Evolutionary conservation across 192 early-diverging fungal genomes (phyloP).

Genomic region (Umbelopsis sp.): DNA sequence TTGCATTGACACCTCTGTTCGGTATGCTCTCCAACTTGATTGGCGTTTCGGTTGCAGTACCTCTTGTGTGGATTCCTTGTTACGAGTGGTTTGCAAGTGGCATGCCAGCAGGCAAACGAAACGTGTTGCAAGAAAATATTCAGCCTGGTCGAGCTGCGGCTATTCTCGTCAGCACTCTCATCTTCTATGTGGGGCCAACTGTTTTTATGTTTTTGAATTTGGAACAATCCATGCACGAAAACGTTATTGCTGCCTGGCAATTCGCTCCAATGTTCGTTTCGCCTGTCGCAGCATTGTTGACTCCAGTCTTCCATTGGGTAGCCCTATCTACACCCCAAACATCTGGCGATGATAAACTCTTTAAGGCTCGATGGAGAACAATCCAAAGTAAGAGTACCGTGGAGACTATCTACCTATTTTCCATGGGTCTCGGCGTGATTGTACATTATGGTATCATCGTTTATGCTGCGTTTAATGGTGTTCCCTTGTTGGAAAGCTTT

Average conservation of each 20-base stretch:
- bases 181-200: neutral
- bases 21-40: slow-evolving; percentile 11
- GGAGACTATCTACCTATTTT: neutral
- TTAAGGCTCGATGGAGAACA: slow-evolving; percentile 6
- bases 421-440: neutral
- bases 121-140: neutral
- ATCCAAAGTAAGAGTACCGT: slow-evolving; percentile 10
- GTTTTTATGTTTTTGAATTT: neutral
- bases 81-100: slow-evolving; percentile 9
- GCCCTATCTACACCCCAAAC: neutral
- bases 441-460: neutral
- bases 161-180: neutral
- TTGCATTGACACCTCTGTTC: slow-evolving; percentile 6
- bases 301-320: neutral
- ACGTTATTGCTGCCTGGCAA: neutral
- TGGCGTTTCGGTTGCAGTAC: slow-evolving; percentile 17
- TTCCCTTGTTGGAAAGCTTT: neutral
- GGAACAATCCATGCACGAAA: neutral
- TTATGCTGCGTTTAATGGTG: neutral
- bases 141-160: neutral
- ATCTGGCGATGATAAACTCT: slow-evolving; percentile 1
- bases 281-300: neutral
- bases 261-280: neutral
- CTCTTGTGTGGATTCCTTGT: slow-evolving; percentile 17
- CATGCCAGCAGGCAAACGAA: neutral